Evolutionary conservation across 257 asterid genomes (phyloP), one percentile per base, ranked within the genome.

Genomic region (Penstemon newberryi): DNA sequence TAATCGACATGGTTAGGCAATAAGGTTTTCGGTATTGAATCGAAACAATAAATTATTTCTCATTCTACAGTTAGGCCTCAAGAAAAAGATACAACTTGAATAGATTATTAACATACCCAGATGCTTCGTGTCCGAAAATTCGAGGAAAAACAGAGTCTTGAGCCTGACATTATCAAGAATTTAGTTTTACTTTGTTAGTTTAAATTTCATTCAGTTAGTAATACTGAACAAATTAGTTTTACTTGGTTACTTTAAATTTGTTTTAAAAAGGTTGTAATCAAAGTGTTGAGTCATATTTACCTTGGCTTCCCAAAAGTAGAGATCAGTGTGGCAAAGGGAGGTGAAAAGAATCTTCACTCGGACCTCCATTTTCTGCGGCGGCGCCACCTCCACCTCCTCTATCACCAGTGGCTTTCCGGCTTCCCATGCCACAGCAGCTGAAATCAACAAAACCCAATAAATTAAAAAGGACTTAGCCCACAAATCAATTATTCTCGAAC

Each of bases 281-380:
- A 25, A 1, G 1, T 25, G 33, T 25, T 25, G 33, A 25, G 33
- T 25, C 33, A 1, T 25, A 25, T 2, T 25, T 69, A 88, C 92
- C 89, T 88, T 82, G 47, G 96, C 96, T 84, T 88, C 95, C 95
- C 95, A 86, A 65, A 85, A 88, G 78, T 84, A 88, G 51, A 88
- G 79, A 75, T 88, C 96, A 64, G 96, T 88, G 66, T 81, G 92
- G 78, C 96, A 88, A 52, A 88, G 90, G 2, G 96, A 86, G 64
- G 96, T 86, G 73, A 66, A 88, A 4, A 82, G 81, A 71, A 88
- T 86, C 90, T 82, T 88, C 41, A 88, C 9, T 7, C 96, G 86
- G 69, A 87, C 95, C 56, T 87, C 95, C 91, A 78, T 80, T 73
- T 81, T 78, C 84, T 82, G 95, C 40, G 92, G 96, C 60, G 96